Evolutionary conservation across 805 yeast species (phyloP), one percentile per base, ranked within the genome.

Genomic region (Myxozyma sirexii): DNA sequence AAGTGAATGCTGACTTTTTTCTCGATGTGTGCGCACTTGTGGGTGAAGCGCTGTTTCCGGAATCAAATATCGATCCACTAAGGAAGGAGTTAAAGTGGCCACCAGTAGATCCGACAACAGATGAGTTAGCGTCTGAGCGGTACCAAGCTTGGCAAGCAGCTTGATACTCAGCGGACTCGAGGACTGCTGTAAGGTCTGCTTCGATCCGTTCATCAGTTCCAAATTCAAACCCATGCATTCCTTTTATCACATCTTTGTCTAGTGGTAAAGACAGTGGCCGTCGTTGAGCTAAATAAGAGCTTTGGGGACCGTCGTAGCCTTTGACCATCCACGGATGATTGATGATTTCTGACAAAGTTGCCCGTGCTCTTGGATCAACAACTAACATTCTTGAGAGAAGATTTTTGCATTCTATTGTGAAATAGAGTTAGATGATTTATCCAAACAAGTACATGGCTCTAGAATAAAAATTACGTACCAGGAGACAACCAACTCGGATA

Each of bases 311-410:
- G 56, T 90, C 97, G 70, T 82, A 91, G 37, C 97, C 97, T 71
- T 85, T 85, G 57, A 80, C 80, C 93, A 94, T 90, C 99, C 99
- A 94, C 1, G 97, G 97, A 69, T 94, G 98, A 57, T 81, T 80
- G 67, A 88, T 79, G 6, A 94, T 88, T 71, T 91, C 97, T 54
- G 79, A 79, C 58, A 94, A 77, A 0, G 87, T 74, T 0, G 96
- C 96, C 70, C 99, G 84, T 62, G 84, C 84, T 5, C 76, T 71
- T 5, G 97, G 96, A 69, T 90, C 89, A 3, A 94, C 98, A 29
- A 92, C 96, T 58, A 94, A 79, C 97, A 94, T 94, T 67, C 91
- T 81, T 1, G 90, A 83, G 44, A 94, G 76, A 59, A 94, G 76
- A 6, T 92, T 87, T 4, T 87, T 81, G 71, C 96, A 93, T 66